These are phyloP conservation scores for Obelidium mucronatum DNA, from an alignment of 192 early-diverging fungal genomes.

Conservation along the genomic window DNA sequence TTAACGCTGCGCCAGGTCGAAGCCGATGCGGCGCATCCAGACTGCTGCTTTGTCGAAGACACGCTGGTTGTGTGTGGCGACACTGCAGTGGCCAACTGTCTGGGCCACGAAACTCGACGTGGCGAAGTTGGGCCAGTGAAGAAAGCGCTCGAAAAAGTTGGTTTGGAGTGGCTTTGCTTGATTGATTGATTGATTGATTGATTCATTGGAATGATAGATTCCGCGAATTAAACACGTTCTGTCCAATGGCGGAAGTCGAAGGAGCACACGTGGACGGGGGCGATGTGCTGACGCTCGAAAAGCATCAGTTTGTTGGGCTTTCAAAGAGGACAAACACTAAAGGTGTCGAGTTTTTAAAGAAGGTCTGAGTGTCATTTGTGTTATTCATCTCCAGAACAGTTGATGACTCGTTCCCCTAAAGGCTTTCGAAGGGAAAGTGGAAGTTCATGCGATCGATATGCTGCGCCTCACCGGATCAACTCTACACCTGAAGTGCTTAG, in stretches of 20 bases:
- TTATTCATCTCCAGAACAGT: not conserved
- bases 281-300: conserved; percentile 43
- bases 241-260: conserved; percentile 36
- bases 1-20: conserved; percentile 20
- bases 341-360: conserved; percentile 37
- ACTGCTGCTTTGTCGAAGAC: conserved; percentile 56
- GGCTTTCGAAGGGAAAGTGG: not conserved
- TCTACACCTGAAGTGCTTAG: conserved; percentile 49
- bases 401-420: not conserved
- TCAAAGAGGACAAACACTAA: conserved; percentile 46
- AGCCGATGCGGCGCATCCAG: conserved; percentile 41
- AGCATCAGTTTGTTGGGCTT: conserved; percentile 48
- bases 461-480: conserved; percentile 35
- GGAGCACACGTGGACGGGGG: conserved; percentile 43
- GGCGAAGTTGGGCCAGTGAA: conserved; percentile 32
- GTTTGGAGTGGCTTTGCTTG: no score
- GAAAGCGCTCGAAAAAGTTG: conserved; percentile 9
- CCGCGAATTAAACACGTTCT: not conserved
- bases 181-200: no score
- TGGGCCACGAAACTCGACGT: conserved; percentile 39
- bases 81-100: conserved; percentile 38
- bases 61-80: conserved; percentile 40
- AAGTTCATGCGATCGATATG: conserved; percentile 27
- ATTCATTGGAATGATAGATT: not conserved
- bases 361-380: no score